Conservation (phyloP, 257 asterid genomes). For the Salvia splendens region DNA sequence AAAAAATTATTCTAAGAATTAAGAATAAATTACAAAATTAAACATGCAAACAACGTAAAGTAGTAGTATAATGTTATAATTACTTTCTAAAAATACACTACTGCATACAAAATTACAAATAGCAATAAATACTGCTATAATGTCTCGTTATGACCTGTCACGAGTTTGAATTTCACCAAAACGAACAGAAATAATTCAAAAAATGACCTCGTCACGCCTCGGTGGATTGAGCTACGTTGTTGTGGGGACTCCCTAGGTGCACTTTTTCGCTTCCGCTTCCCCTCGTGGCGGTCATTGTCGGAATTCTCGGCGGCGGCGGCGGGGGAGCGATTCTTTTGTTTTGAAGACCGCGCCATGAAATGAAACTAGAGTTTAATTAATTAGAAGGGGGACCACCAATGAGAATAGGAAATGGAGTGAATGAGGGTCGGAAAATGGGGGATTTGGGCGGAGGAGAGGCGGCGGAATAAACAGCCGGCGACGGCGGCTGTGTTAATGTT, state of each 20-base stretch:
- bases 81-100: no score
- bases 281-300: conserved; percentile 24
- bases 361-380: not conserved
- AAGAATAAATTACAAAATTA: not conserved
- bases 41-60: no score
- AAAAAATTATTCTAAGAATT: not conserved
- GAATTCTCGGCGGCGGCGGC: conserved; percentile 4
- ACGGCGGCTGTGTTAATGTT: conserved; percentile 42
- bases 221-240: conserved; percentile 77
- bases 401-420: not conserved
- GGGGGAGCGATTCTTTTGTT: conserved; percentile 33
- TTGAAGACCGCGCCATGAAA: conserved; percentile 73
- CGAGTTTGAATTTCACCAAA: not conserved
- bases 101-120: no score
- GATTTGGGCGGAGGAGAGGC: conserved; percentile 9
- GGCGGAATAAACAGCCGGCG: conserved; percentile 45
- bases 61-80: no score
- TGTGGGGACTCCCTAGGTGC: conserved; percentile 81
- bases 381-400: conserved; percentile 4
- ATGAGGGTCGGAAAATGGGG: not conserved
- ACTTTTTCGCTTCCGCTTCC: conserved; percentile 63
- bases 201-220: conserved; percentile 87
- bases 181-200: not conserved
- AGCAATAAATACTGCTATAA: no score
- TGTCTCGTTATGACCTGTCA: no score